Conservation (phyloP, 2,329 filamentous ascomycete species). For the Colletotrichum orchidophilum region DNA sequence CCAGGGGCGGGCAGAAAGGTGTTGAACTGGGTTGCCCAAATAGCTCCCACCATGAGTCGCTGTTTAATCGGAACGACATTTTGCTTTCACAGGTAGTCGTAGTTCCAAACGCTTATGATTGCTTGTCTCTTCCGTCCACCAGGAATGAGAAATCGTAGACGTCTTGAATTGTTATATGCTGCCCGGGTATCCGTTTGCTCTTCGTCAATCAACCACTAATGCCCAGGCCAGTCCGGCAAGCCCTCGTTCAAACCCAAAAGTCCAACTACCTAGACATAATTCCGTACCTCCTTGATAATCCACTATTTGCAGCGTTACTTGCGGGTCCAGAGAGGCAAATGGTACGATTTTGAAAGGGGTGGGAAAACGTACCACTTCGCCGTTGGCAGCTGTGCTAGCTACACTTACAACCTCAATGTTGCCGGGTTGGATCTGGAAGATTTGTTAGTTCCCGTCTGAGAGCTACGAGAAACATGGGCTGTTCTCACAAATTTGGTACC, state of each 20-base stretch:
- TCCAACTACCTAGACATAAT: conserved; percentile 44
- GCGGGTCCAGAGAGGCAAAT: neutral
- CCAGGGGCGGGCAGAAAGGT: neutral
- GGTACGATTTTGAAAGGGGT: neutral
- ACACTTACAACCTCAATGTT: conserved; percentile 80
- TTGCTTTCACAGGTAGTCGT: neutral
- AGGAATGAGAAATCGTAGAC: neutral
- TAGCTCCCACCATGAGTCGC: neutral
- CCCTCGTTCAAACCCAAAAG: neutral
- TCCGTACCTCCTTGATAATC: conserved; percentile 68
- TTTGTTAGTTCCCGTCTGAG: neutral
- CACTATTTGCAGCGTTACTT: conserved; percentile 55
- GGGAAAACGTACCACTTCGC: conserved; percentile 71
- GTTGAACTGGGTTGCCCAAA: neutral
- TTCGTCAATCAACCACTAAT: conserved; percentile 1
- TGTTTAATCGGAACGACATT: neutral
- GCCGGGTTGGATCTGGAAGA: conserved; percentile 77
- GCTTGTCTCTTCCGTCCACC: neutral
- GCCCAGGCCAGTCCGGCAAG: neutral
- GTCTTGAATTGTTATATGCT: neutral
- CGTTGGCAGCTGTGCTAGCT: conserved; percentile 82
- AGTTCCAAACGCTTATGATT: neutral
- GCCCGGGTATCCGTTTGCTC: conserved; percentile 5
- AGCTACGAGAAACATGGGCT: neutral
- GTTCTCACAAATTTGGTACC: conserved; percentile 71